Conservation (phyloP, 1,139 yeast species). For the Protomyces gravidus region DNA sequence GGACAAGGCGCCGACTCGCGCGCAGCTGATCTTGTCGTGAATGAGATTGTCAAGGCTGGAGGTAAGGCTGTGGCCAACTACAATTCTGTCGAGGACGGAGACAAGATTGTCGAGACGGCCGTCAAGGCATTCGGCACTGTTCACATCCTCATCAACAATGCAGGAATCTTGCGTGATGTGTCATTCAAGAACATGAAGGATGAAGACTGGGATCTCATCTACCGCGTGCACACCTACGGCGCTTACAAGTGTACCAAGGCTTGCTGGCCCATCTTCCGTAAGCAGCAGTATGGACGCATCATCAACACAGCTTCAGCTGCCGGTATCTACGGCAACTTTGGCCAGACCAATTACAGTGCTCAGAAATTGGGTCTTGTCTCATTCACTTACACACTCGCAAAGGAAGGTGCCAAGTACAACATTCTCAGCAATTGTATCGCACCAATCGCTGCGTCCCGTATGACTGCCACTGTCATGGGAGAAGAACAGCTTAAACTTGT, state of each 20-base stretch:
- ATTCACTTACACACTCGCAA: constrained; percentile 87
- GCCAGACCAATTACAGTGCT: constrained; percentile 93
- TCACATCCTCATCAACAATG: constrained; percentile 85
- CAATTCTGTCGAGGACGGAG: constrained; percentile 85
- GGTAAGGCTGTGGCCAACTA: constrained; percentile 92
- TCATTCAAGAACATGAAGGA: constrained; percentile 74
- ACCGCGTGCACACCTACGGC: constrained; percentile 85
- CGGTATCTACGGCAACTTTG: constrained; percentile 93
- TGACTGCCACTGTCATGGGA: constrained; percentile 89
- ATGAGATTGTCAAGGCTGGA: constrained; percentile 69
- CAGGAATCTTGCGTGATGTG: constrained; percentile 76
- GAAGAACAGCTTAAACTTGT: constrained; percentile 74
- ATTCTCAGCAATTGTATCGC: constrained; percentile 84
- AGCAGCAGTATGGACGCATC: constrained; percentile 82
- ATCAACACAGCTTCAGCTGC: constrained; percentile 95
- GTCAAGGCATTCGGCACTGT: constrained; percentile 82
- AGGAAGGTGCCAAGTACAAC: constrained; percentile 84
- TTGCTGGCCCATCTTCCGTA: constrained; percentile 86
- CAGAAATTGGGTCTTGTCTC: constrained; percentile 90
- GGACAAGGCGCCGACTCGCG: constrained; percentile 49
- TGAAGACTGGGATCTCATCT: constrained; percentile 70
- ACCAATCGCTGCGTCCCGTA: constrained; percentile 90
- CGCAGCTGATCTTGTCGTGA: constrained; percentile 86
- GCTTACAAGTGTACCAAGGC: constrained; percentile 81
- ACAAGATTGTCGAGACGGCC: constrained; percentile 79